phyloP scores from a whole-genome alignment of 1,139 yeast genomes.

The Trichomonascaceae sp. region DNA sequence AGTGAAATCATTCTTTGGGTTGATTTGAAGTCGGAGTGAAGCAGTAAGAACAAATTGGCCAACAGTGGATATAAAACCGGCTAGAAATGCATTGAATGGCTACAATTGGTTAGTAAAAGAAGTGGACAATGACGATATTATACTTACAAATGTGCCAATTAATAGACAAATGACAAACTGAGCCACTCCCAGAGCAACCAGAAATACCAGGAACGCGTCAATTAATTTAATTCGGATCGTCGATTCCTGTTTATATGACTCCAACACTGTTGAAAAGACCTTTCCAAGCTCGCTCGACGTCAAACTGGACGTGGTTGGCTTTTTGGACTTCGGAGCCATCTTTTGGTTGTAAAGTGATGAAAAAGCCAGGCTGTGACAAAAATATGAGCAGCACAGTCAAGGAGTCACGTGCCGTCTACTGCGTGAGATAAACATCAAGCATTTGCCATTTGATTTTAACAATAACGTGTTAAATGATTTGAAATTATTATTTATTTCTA shows the following conservation, averaged over 20 bases:
- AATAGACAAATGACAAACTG: slow-evolving; percentile 74
- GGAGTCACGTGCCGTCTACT: background rate
- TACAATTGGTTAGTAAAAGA: slow-evolving; percentile 12
- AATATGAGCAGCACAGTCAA: background rate
- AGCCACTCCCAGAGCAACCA: slow-evolving; percentile 66
- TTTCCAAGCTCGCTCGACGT: slow-evolving; percentile 15
- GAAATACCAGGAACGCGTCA: slow-evolving; percentile 68
- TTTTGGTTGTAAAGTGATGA: background rate
- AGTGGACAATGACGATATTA: background rate
- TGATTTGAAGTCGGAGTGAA: slow-evolving; percentile 60
- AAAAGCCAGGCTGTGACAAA: background rate
- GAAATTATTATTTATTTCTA: background rate
- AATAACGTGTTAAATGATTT: background rate
- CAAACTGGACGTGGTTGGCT: background rate
- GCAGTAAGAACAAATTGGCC: slow-evolving; percentile 88
- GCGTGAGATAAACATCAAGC: too few species aligned
- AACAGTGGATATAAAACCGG: slow-evolving; percentile 88
- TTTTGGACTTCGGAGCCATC: slow-evolving; percentile 1
- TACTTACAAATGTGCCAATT: slow-evolving; percentile 64
- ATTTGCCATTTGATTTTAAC: background rate
- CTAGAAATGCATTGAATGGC: slow-evolving; percentile 94
- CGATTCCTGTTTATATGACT: slow-evolving; percentile 20
- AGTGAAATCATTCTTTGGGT: slow-evolving; percentile 42
- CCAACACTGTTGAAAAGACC: slow-evolving; percentile 18
- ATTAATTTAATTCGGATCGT: slow-evolving; percentile 45